Conservation (phyloP, 306 rosid species). For the Arachis hypogaea region DNA sequence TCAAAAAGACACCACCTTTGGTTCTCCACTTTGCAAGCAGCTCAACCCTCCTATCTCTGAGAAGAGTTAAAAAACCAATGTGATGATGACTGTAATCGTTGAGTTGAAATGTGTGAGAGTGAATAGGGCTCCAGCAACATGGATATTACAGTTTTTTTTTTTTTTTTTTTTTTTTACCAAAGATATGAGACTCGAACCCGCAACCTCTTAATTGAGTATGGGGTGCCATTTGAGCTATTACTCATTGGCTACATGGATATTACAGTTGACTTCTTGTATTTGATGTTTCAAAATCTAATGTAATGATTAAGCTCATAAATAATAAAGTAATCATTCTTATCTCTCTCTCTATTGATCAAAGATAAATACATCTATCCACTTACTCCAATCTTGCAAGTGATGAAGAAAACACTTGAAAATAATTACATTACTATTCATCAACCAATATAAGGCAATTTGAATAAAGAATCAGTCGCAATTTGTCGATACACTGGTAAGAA, state of each 20-base stretch:
- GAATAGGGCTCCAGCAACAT: conserved; percentile 14
- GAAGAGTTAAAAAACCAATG: conserved; percentile 36
- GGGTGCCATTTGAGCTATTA: too few relatives aligned
- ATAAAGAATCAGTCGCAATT: conserved; percentile 1
- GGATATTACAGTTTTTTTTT: neutral
- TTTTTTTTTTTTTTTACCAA: too few relatives aligned
- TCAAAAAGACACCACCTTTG: conserved; percentile 91
- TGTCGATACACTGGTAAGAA: conserved; percentile 2
- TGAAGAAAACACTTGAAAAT: conserved; percentile 10
- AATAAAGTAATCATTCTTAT: conserved; percentile 11
- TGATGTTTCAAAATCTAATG: neutral
- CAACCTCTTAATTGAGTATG: too few relatives aligned
- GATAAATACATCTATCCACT: conserved; percentile 10
- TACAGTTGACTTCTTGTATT: too few relatives aligned
- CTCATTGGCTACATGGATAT: neutral
- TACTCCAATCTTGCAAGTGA: conserved; percentile 1
- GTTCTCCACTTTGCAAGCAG: conserved; percentile 87
- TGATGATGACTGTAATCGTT: conserved; percentile 6
- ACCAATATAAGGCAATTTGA: neutral
- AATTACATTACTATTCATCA: conserved; percentile 8
- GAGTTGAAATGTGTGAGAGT: conserved; percentile 2
- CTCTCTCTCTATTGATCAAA: conserved; percentile 7
- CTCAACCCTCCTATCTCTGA: conserved; percentile 85
- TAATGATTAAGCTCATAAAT: conserved; percentile 11
- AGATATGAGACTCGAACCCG: too few relatives aligned